Conservation (phyloP, 2,329 filamentous ascomycete genomes). For the Cladorrhinum sp. region DNA sequence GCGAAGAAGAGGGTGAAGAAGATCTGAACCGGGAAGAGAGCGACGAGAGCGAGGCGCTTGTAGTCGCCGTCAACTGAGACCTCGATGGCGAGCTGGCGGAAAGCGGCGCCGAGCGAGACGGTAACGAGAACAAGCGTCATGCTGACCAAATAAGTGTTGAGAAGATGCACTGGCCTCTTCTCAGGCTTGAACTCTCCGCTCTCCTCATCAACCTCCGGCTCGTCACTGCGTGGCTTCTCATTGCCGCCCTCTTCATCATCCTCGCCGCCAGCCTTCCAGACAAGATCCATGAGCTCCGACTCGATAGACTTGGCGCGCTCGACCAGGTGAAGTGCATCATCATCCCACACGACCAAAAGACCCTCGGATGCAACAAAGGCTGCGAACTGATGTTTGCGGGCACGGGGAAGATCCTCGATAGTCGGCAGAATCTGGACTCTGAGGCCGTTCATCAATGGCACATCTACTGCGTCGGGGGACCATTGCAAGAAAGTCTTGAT, state of each 20-base stretch:
- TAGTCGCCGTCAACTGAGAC: constrained; percentile 62
- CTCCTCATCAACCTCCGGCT: constrained; percentile 66
- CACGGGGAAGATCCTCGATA: constrained; percentile 65
- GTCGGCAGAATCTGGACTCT: constrained; percentile 72
- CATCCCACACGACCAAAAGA: constrained; percentile 77
- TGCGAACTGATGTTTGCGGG: constrained; percentile 75
- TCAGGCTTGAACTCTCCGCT: constrained; percentile 65
- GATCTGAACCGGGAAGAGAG: constrained; percentile 66
- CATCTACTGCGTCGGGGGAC: constrained; percentile 69
- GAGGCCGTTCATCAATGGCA: constrained; percentile 73
- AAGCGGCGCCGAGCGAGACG: constrained; percentile 65
- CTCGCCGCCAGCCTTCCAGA: constrained; percentile 61
- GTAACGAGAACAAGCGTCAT: constrained; percentile 65
- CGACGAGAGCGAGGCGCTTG: constrained; percentile 61
- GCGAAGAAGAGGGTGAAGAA: constrained; percentile 82
- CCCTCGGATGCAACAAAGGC: constrained; percentile 72
- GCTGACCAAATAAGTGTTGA: constrained; percentile 66
- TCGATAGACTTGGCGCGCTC: constrained; percentile 69
- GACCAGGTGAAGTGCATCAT: constrained; percentile 69
- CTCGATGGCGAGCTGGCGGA: constrained; percentile 66
- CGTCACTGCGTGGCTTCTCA: constrained; percentile 36
- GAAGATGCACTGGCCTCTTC: constrained; percentile 62
- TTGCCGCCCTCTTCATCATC: constrained; percentile 53
- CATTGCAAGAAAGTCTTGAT: constrained; percentile 75
- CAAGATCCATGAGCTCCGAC: constrained; percentile 71